Evolutionary conservation across 75 land plant species (phyloP).

Genomic region (Larix kaempferi): DNA sequence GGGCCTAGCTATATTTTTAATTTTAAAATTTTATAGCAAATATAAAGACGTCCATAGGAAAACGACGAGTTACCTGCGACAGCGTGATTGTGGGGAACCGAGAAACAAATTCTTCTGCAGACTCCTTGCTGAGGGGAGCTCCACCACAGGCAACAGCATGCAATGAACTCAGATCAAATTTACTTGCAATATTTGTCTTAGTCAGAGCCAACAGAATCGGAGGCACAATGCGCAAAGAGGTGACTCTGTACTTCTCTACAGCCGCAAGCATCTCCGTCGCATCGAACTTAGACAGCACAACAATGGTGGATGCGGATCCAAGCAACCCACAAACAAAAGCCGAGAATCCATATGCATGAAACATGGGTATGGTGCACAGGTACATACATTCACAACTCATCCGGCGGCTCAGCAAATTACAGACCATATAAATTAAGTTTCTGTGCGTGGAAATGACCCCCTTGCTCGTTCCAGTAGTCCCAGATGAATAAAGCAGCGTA

Average conservation of each 20-base stretch:
- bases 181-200: constrained; percentile 5
- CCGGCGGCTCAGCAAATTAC: neutral
- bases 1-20: too few relatives aligned
- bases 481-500: constrained; percentile 67
- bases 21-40: too few relatives aligned
- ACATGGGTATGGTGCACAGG: constrained; percentile 50
- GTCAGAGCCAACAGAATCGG: constrained; percentile 46
- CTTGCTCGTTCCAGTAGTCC: constrained; percentile 73
- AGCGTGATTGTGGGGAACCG: constrained; percentile 31
- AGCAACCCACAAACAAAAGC: constrained; percentile 27
- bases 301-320: constrained; percentile 19
- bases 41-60: too few relatives aligned
- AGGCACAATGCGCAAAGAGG: constrained; percentile 50
- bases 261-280: constrained; percentile 30
- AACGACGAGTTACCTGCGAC: constrained; percentile 16
- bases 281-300: constrained; percentile 45
- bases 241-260: constrained; percentile 30
- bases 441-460: constrained; percentile 51
- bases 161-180: constrained; percentile 41
- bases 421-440: constrained; percentile 28
- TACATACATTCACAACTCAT: constrained; percentile 5
- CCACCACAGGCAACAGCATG: constrained; percentile 35
- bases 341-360: constrained; percentile 59
- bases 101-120: constrained; percentile 28
- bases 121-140: constrained; percentile 57